Conservation (phyloP, 768 basidiomycete species). For the Sporobolomyces phaffii region DNA sequence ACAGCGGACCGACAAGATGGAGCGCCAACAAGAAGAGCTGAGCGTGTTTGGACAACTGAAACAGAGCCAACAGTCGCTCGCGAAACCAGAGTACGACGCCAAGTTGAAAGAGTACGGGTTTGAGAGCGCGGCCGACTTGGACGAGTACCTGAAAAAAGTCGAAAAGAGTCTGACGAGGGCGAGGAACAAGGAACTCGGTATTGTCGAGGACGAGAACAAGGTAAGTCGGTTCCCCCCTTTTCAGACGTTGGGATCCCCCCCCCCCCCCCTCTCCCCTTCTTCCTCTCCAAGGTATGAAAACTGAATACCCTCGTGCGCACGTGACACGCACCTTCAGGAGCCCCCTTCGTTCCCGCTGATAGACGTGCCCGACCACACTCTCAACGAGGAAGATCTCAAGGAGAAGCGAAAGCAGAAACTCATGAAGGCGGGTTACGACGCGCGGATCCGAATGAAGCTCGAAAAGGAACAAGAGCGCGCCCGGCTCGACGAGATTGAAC, state of each 20-base stretch:
- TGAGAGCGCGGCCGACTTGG: constrained; percentile 54
- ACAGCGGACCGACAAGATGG: constrained; percentile 75
- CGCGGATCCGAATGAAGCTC: constrained; percentile 69
- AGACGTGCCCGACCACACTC: constrained; percentile 84
- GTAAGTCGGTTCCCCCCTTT: too few relatives aligned
- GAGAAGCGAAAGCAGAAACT: constrained; percentile 92
- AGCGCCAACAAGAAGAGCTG: constrained; percentile 70
- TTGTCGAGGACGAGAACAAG: constrained; percentile 58
- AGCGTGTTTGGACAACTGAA: constrained; percentile 60
- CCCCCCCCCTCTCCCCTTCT: not conserved
- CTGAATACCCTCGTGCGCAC: not conserved
- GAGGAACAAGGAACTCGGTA: constrained; percentile 70
- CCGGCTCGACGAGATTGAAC: constrained; percentile 51
- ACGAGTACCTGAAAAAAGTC: constrained; percentile 77
- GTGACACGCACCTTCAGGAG: constrained; percentile 54
- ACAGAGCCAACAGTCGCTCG: constrained; percentile 57
- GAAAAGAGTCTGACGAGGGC: constrained; percentile 69
- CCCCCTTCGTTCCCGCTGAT: constrained; percentile 76
- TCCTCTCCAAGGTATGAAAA: too few relatives aligned
- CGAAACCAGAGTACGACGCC: constrained; percentile 65
- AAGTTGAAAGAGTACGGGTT: constrained; percentile 59
- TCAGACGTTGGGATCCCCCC: constrained; percentile 45
- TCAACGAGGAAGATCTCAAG: constrained; percentile 79
- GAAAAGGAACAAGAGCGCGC: constrained; percentile 83
- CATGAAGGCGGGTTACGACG: constrained; percentile 88